Conservation (phyloP, 768 basidiomycete species). For the Mycena latifolia region DNA sequence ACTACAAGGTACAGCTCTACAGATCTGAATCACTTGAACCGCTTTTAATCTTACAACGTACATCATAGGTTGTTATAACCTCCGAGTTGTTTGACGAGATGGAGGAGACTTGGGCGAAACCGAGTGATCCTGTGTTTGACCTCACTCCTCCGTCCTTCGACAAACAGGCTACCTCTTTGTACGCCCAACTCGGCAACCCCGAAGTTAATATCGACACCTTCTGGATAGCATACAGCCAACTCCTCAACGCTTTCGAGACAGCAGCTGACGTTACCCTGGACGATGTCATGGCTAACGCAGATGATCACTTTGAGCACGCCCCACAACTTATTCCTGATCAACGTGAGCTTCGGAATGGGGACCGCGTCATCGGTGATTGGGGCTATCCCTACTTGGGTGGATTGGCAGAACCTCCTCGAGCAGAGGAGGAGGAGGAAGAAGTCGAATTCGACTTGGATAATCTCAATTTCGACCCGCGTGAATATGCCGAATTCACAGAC, state of each 20-base stretch:
- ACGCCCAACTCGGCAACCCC: too few relatives aligned
- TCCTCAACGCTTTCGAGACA: too few relatives aligned
- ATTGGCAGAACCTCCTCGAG: background rate
- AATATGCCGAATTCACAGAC: constrained; percentile 12
- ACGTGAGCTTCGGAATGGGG: background rate
- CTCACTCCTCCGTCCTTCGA: constrained; percentile 25
- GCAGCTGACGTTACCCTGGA: too few relatives aligned
- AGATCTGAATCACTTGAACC: too few relatives aligned
- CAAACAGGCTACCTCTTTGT: too few relatives aligned
- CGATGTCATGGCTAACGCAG: background rate
- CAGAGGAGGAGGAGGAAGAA: background rate
- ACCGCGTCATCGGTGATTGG: background rate
- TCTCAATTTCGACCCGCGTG: background rate
- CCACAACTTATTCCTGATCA: background rate
- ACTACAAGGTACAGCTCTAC: constrained; percentile 58
- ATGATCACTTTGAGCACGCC: constrained; percentile 10
- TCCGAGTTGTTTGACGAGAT: constrained; percentile 18
- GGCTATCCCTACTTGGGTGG: constrained; percentile 3
- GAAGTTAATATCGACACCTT: too few relatives aligned
- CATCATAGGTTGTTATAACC: constrained; percentile 4
- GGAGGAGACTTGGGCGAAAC: constrained; percentile 40
- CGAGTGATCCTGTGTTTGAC: constrained; percentile 43
- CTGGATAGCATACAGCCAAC: too few relatives aligned
- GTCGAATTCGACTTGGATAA: too few relatives aligned
- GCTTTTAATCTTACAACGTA: background rate